phyloP scores from a whole-genome alignment of 768 basidiomycete species.

The Pleurotus sapidus region DNA sequence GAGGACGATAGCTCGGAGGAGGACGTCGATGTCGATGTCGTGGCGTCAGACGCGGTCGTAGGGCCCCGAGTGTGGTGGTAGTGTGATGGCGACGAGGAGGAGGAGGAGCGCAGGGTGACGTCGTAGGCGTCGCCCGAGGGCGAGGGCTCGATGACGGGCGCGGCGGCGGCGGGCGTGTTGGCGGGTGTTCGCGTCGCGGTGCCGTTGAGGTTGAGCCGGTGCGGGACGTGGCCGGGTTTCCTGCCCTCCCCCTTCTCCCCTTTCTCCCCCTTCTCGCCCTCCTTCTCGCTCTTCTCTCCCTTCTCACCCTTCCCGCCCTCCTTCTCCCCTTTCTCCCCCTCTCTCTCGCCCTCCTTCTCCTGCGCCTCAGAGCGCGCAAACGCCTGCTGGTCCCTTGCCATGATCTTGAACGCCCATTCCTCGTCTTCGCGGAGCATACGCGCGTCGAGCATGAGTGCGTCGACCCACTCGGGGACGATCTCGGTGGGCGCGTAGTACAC shows the following conservation, averaged over 20 bases:
- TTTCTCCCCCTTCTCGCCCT: no score
- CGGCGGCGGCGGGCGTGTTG: background rate
- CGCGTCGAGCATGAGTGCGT: constrained; percentile 32
- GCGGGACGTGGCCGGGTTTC: background rate
- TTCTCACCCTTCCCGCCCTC: no score
- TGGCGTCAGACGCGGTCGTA: background rate
- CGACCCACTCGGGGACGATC: constrained; percentile 34
- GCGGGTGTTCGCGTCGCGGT: background rate
- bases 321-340: no score
- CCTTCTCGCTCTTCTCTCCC: no score
- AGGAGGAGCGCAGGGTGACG: no score
- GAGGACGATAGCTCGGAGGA: background rate
- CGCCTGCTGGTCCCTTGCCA: background rate
- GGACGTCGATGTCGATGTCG: no score
- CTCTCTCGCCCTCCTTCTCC: background rate
- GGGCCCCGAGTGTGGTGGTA: no score
- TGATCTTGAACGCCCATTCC: constrained; percentile 13
- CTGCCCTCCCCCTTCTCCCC: background rate
- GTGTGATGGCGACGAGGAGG: no score
- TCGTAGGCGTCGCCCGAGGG: background rate
- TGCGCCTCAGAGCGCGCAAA: background rate
- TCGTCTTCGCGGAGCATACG: constrained; percentile 25
- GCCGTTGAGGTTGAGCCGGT: background rate
- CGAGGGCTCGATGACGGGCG: background rate
- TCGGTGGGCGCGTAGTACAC: constrained; percentile 40